phyloP scores from a whole-genome alignment of 2,329 filamentous ascomycete genomes.

The Leptographium procerum region DNA sequence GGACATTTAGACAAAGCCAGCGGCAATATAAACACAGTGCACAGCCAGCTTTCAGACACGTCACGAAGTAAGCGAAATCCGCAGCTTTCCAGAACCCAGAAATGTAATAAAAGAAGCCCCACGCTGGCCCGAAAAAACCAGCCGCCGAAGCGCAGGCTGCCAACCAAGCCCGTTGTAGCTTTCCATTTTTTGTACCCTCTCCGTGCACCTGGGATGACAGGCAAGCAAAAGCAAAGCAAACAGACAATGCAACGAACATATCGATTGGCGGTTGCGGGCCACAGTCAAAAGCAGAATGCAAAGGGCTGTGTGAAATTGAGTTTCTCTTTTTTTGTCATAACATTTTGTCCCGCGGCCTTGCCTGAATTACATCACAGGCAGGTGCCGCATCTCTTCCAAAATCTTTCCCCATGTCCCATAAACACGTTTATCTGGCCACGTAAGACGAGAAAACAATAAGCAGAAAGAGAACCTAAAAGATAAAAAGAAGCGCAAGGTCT shows the following conservation, averaged over 20 bases:
- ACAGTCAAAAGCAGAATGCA: not conserved
- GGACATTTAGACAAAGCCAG: not conserved
- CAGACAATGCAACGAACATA: not conserved
- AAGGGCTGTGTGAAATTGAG: not conserved
- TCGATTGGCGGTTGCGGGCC: not conserved
- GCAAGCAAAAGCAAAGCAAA: not conserved
- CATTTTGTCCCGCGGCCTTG: constrained; percentile 2
- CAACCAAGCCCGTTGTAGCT: not conserved
- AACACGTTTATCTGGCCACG: constrained; percentile 7
- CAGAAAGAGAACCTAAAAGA: not conserved
- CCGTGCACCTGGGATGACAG: not conserved
- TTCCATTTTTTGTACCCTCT: constrained; percentile 1
- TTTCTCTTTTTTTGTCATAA: constrained; percentile 2
- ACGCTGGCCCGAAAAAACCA: not conserved
- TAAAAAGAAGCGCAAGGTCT: constrained; percentile 6
- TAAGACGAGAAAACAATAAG: constrained; percentile 1
- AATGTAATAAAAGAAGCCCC: not conserved
- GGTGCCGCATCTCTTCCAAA: not conserved
- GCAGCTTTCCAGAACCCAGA: not conserved
- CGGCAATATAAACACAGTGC: not conserved
- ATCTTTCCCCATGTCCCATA: constrained; percentile 4
- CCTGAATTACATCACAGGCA: constrained; percentile 8
- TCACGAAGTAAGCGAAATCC: not conserved
- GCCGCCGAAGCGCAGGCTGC: not conserved
- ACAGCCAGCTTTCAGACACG: not conserved